phyloP scores from a whole-genome alignment of 495 filamentous ascomycete species.

The Trichoderma virens region DNA sequence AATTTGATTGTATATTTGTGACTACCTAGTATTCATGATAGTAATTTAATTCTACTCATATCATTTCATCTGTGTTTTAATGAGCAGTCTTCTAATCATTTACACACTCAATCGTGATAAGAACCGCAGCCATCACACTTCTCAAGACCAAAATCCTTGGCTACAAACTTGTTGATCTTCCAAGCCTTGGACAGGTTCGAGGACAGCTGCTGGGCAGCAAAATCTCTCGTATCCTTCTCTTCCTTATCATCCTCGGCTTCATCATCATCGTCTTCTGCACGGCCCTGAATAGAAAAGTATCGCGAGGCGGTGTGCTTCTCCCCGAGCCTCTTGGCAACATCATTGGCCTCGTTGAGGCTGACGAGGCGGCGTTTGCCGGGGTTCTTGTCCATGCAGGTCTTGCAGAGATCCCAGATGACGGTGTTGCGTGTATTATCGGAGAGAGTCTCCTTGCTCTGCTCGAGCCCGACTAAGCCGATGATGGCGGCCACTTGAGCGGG shows the following conservation, averaged over 20 bases:
- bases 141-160: background rate
- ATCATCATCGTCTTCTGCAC: constrained; percentile 12
- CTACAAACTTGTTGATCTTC: background rate
- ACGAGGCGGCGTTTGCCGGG: constrained; percentile 52
- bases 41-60: background rate
- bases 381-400: constrained; percentile 20
- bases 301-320: constrained; percentile 23
- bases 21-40: background rate
- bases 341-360: constrained; percentile 62
- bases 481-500: background rate
- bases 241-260: constrained; percentile 12
- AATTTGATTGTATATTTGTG: background rate
- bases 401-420: constrained; percentile 26
- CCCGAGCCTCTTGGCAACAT: constrained; percentile 58
- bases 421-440: constrained; percentile 10
- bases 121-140: background rate
- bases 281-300: constrained; percentile 13
- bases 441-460: background rate
- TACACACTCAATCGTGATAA: background rate
- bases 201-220: background rate
- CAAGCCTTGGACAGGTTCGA: background rate
- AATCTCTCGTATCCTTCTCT: constrained; percentile 11
- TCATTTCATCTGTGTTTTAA: background rate
- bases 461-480: background rate
- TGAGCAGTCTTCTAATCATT: too few relatives aligned